Conservation (phyloP, 2,329 filamentous ascomycete species). For the Epichloe amarillans region DNA sequence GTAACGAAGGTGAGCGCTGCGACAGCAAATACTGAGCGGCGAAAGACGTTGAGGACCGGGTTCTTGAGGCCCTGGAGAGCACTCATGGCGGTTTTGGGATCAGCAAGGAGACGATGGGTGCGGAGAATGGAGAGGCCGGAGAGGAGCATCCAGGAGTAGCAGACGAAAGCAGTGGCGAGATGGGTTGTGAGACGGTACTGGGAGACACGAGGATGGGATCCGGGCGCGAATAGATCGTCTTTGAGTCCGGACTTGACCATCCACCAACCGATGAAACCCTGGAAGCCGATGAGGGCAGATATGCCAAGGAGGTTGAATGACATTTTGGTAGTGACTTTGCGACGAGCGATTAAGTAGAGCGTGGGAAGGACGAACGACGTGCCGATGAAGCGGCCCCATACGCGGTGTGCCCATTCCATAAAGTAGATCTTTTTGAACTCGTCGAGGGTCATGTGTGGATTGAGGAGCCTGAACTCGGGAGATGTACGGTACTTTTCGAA, state of each 20-base stretch:
- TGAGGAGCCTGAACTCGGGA: constrained; percentile 84
- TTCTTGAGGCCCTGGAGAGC: constrained; percentile 48
- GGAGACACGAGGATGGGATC: constrained; percentile 79
- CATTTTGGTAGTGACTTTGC: constrained; percentile 67
- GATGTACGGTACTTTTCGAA: constrained; percentile 87
- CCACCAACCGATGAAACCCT: constrained; percentile 96
- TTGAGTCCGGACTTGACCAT: constrained; percentile 97
- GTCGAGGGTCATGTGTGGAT: constrained; percentile 79
- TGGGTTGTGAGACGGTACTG: constrained; percentile 90
- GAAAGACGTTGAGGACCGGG: constrained; percentile 60
- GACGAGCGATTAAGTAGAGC: constrained; percentile 71
- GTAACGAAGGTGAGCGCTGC: constrained; percentile 72
- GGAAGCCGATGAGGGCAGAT: constrained; percentile 79
- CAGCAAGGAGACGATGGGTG: constrained; percentile 54
- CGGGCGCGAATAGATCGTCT: constrained; percentile 87
- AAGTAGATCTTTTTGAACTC: constrained; percentile 99
- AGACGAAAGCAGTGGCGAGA: constrained; percentile 78
- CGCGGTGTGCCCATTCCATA: constrained; percentile 95
- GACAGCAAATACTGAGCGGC: constrained; percentile 57
- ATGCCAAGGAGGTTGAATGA: constrained; percentile 69
- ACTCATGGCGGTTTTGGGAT: constrained; percentile 49
- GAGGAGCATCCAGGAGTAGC: constrained; percentile 89
- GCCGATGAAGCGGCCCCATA: constrained; percentile 89
- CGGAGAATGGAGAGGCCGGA: constrained; percentile 77
- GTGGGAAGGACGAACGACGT: constrained; percentile 81